phyloP scores from a whole-genome alignment of 1,139 yeast genomes.

The Pneumocystis sp. region DNA sequence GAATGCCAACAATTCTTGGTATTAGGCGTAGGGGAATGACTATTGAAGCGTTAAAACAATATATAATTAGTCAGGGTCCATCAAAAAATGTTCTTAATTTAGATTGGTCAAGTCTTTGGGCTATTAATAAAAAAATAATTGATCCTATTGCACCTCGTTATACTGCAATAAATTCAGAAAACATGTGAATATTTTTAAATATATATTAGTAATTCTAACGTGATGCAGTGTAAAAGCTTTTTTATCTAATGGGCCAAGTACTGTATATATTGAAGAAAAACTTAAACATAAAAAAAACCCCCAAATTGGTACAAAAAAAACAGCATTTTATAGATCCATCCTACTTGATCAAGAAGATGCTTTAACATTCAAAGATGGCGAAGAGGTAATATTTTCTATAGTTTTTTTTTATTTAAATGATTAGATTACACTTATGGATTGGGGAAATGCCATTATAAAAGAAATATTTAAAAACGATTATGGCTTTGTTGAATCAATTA shows the following conservation, averaged over 20 bases:
- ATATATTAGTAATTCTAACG: neutral
- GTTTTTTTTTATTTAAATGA: neutral
- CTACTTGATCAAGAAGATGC: slow-evolving; percentile 89
- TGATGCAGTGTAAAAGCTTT: slow-evolving; percentile 26
- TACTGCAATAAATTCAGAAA: slow-evolving; percentile 51
- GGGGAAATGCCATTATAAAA: slow-evolving; percentile 88
- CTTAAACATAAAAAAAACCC: slow-evolving; percentile 95
- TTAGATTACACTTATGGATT: slow-evolving; percentile 80
- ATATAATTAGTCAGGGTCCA: slow-evolving; percentile 90
- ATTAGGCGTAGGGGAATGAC: slow-evolving; percentile 99
- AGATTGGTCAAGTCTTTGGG: slow-evolving; percentile 97
- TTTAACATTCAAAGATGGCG: slow-evolving; percentile 44
- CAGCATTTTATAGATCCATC: slow-evolving; percentile 47
- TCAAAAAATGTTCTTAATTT: slow-evolving; percentile 88
- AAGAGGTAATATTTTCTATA: slow-evolving; percentile 32
- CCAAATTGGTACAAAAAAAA: slow-evolving; percentile 73
- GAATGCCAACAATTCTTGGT: slow-evolving; percentile 89
- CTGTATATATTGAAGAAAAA: slow-evolving; percentile 49
- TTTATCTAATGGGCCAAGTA: slow-evolving; percentile 45
- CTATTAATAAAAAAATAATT: slow-evolving; percentile 85
- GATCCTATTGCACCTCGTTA: slow-evolving; percentile 95
- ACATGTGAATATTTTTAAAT: slow-evolving; percentile 44
- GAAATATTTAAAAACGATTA: slow-evolving; percentile 46
- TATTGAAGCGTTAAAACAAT: slow-evolving; percentile 87
- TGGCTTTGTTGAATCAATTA: slow-evolving; percentile 45